Base-by-base conservation (phyloP, 225 moss, liverwort and hornwort species). In the Marchantia paleacea region DNA sequence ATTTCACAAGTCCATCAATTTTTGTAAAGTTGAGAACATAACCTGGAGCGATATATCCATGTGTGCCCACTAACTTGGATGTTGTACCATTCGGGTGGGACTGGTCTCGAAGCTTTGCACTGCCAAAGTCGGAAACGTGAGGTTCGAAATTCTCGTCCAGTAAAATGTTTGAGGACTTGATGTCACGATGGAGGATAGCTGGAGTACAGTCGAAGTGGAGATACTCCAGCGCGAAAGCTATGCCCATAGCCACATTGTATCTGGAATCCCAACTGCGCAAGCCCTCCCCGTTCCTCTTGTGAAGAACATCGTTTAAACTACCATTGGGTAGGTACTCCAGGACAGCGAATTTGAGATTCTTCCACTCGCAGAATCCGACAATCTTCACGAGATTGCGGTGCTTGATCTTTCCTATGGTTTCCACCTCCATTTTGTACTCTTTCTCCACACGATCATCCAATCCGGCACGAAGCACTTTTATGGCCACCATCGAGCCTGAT, bases 1-100 rank as follows among this genome's bases (percentile, higher is more conserved):
- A n/a, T n/a, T n/a, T n/a, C n/a, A n/a, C n/a, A n/a, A n/a, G n/a
- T n/a, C n/a, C n/a, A n/a, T n/a, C n/a, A n/a, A n/a, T n/a, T n/a
- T n/a, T n/a, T n/a, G n/a, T n/a, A n/a, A n/a, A n/a, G n/a, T n/a
- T n/a, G n/a, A n/a, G n/a, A n/a, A n/a, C n/a, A n/a, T n/a, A 55
- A 87, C 86, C 86, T 61, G 87, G 87, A 50, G 87, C 84, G 74
- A 87, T 87, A 77, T 87, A 87, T 22, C 87, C 87, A 53, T 82
- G 74, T 54, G 87, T 80, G 14, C 84, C 87, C 7, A 82, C 84
- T 52, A 87, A 70, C 31, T 66, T 61, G 25, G 87, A 87, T 20
- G 79, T 26, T 20, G 71, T 75, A 31, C 52, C 25, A 25, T 62
- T 79, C 9, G 73, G 16, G 20, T 64, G 39, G 11, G 80, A 66